phyloP scores from a whole-genome alignment of 495 filamentous ascomycete species.

The Penicillium ochrochloron region DNA sequence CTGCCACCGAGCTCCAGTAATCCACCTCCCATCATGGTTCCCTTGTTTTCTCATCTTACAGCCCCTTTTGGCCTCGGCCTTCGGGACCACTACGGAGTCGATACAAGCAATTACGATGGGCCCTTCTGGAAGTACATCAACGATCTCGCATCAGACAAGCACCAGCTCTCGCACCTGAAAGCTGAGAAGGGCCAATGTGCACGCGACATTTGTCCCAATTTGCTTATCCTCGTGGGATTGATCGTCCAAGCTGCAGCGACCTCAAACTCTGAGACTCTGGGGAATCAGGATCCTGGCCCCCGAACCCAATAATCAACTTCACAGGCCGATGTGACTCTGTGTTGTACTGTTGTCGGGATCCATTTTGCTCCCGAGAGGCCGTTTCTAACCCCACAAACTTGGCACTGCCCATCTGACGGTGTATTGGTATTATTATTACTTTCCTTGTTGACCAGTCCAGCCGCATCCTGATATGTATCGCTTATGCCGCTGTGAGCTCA shows the following conservation, averaged over 20 bases:
- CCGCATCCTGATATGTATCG: neutral
- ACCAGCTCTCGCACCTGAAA: neutral
- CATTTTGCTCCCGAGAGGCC: conserved; percentile 7
- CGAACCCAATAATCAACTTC: neutral
- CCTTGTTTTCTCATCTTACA: conserved; percentile 6
- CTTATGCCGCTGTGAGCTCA: neutral
- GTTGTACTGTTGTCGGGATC: conserved; percentile 5
- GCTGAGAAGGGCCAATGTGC: neutral
- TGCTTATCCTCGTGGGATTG: neutral
- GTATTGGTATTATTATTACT: neutral
- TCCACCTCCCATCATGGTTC: neutral
- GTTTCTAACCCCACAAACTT: conserved; percentile 2
- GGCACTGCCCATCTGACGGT: neutral
- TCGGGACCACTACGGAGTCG: neutral
- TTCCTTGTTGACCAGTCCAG: neutral
- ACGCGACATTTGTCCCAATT: neutral
- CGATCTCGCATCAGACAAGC: neutral
- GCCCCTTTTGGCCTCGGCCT: neutral
- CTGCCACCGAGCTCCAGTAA: conserved; percentile 1
- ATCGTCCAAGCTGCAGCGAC: neutral
- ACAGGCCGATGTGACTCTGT: conserved; percentile 11
- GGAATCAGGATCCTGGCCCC: conserved; percentile 7
- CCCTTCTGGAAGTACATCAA: neutral
- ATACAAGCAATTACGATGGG: neutral
- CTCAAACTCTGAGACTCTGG: conserved; percentile 1